Conservation (phyloP, 148 eudicot species). For the Fagopyrum homotropicum region DNA sequence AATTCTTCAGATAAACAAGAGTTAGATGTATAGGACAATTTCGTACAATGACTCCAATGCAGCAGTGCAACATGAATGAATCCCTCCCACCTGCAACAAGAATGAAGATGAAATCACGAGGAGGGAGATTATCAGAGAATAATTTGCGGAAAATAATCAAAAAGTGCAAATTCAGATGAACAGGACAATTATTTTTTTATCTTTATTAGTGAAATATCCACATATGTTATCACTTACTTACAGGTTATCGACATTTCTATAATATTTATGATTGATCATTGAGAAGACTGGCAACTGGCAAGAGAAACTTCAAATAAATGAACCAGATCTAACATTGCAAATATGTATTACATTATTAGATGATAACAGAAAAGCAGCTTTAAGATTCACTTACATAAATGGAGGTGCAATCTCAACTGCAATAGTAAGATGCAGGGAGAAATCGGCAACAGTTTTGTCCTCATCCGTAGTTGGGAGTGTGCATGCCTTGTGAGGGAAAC, state of each 20-base stretch:
- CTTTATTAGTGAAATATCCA: no score
- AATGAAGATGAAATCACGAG: not conserved
- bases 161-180: no score
- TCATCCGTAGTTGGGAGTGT: constrained; percentile 33
- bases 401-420: constrained; percentile 86
- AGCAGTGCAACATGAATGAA: constrained; percentile 65
- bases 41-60: constrained; percentile 37
- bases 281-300: no score
- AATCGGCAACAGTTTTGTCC: constrained; percentile 17
- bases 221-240: no score
- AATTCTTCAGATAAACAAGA: constrained; percentile 17
- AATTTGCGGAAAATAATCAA: no score
- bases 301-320: no score
- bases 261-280: no score
- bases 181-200: no score
- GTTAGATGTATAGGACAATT: not conserved
- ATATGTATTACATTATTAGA: not conserved
- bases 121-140: not conserved
- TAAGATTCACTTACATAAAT: constrained; percentile 61
- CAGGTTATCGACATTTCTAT: no score
- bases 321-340: not conserved
- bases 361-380: not conserved
- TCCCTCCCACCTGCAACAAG: constrained; percentile 79
- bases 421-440: constrained; percentile 77
- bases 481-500: constrained; percentile 74